phyloP scores from a whole-genome alignment of 202 grass and related monocot species.

The Carex sylvatica region DNA sequence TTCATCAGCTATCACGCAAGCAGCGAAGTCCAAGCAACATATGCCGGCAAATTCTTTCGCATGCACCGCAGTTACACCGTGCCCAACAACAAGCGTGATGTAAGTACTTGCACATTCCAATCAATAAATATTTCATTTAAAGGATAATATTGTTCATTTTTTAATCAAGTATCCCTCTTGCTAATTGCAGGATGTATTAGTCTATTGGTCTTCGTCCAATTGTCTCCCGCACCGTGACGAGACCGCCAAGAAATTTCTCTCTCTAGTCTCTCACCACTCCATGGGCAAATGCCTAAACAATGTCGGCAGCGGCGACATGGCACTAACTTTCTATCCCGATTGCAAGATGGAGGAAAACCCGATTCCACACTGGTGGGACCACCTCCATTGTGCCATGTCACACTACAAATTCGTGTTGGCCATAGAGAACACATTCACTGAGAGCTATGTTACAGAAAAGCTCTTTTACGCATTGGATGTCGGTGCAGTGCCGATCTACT shows the following conservation, averaged over 20 bases:
- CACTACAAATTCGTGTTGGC: slow-evolving; percentile 55
- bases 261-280: slow-evolving; percentile 36
- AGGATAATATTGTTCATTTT: neutral
- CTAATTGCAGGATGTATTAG: slow-evolving; percentile 30
- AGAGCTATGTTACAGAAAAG: slow-evolving; percentile 50
- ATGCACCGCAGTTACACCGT: slow-evolving; percentile 40
- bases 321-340: slow-evolving; percentile 39
- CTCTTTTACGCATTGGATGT: slow-evolving; percentile 46
- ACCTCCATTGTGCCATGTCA: slow-evolving; percentile 52
- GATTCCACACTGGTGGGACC: slow-evolving; percentile 49
- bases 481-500: slow-evolving; percentile 44
- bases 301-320: slow-evolving; percentile 32
- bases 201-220: slow-evolving; percentile 48
- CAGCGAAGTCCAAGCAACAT: slow-evolving; percentile 80
- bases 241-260: slow-evolving; percentile 30
- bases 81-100: slow-evolving; percentile 37
- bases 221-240: slow-evolving; percentile 31
- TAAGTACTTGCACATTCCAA: slow-evolving; percentile 17
- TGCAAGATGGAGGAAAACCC: slow-evolving; percentile 34
- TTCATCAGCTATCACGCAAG: slow-evolving; percentile 86
- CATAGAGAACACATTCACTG: slow-evolving; percentile 46
- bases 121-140: neutral
- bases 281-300: slow-evolving; percentile 49
- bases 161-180: neutral
- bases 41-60: slow-evolving; percentile 63